A percentile compares a stretch with the other conserved stretches of the same genome.
Conservation (phyloP, 2,329 filamentous ascomycete species). For the Talaromyces sp. region DNA sequence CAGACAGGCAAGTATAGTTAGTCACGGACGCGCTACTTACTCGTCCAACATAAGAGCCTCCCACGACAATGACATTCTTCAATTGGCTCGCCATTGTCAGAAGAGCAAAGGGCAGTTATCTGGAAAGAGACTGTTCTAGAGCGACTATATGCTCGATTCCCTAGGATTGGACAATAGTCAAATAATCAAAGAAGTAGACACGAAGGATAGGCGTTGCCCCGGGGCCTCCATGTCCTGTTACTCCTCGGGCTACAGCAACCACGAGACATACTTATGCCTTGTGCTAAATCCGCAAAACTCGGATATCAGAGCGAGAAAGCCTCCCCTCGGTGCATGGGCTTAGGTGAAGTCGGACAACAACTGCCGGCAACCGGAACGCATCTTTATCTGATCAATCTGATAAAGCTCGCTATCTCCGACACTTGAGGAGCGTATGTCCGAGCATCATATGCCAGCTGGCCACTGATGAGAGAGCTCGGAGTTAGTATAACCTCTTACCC, state of each 20-base stretch:
- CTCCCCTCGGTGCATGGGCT: too few relatives aligned
- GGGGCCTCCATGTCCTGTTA: conserved; percentile 3
- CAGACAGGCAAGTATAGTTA: background rate
- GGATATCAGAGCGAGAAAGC: background rate
- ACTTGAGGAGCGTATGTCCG: background rate
- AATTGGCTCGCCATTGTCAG: conserved; percentile 25
- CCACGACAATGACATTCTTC: conserved; percentile 33
- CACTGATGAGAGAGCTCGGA: background rate
- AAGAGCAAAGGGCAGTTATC: background rate
- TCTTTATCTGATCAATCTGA: conserved; percentile 11
- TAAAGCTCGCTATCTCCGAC: background rate
- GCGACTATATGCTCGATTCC: background rate
- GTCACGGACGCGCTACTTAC: conserved; percentile 19
- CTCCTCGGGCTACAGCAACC: background rate
- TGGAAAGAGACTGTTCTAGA: background rate
- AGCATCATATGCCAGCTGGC: background rate
- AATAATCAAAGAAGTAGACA: background rate
- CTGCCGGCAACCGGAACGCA: background rate
- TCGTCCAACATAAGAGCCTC: conserved; percentile 34
- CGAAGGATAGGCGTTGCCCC: background rate
- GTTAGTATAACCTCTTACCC: background rate
- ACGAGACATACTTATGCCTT: background rate
- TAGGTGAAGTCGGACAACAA: background rate
- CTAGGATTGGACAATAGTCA: background rate
- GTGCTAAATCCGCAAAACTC: conserved; percentile 2